A percentile compares a stretch with the other conserved stretches of the same genome.
phyloP scores from a whole-genome alignment of 2,329 filamentous ascomycete species.

The Fusarium piperis region DNA sequence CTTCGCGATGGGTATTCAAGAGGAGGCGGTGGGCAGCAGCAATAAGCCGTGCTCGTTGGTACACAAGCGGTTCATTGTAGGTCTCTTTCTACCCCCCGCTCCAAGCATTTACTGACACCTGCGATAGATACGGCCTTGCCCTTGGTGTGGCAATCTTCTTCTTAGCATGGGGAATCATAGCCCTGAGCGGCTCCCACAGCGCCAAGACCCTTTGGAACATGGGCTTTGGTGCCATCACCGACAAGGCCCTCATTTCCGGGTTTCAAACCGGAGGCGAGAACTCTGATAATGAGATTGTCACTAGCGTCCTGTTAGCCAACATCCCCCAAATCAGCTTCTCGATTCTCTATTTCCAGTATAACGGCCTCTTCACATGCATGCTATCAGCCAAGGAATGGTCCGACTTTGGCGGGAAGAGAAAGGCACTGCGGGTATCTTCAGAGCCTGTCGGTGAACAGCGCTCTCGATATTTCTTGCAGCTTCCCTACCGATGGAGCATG shows the following conservation, averaged over 20 bases:
- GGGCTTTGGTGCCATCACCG: conserved; percentile 6
- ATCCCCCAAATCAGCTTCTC: conserved; percentile 14
- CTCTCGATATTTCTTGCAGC: conserved; percentile 19
- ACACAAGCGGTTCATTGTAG: not conserved
- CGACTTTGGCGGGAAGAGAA: conserved; percentile 5
- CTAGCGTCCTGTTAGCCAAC: conserved; percentile 3
- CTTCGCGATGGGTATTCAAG: not conserved
- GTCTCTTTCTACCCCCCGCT: not conserved
- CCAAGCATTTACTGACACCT: not conserved
- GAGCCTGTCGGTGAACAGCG: conserved; percentile 1
- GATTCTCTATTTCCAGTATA: conserved; percentile 14
- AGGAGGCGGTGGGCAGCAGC: not conserved
- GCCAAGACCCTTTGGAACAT: conserved; percentile 1
- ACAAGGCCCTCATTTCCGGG: not conserved
- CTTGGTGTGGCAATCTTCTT: not conserved
- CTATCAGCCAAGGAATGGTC: conserved; percentile 15
- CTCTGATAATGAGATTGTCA: not conserved
- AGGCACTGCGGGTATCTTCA: not conserved
- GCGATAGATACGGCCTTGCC: not conserved
- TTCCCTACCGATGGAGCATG: conserved; percentile 12
- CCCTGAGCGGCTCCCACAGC: not conserved
- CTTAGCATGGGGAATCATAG: not conserved
- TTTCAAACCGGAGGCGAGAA: not conserved
- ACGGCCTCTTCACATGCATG: conserved; percentile 16
- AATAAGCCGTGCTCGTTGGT: conserved; percentile 10